Evolutionary conservation across 176 grass and related monocot genomes (phyloP).

Genomic region (Leersia perrieri): DNA sequence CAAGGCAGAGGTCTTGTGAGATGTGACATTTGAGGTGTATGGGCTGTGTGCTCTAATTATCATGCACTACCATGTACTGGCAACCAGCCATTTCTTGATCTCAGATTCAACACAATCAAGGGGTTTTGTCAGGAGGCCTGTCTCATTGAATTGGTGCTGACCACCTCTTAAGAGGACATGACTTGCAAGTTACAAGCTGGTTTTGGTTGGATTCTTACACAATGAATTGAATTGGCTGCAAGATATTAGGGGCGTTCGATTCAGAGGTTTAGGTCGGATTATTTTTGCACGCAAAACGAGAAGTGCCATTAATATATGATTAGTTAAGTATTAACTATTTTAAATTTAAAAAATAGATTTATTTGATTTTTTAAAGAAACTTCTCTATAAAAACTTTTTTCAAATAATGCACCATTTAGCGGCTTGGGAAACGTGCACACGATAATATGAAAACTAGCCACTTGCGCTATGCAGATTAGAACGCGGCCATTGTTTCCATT

Average conservation of each 20-base stretch:
- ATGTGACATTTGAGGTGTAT: slow-evolving; percentile 44
- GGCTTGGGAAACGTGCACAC: no score
- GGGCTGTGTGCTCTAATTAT: slow-evolving; percentile 49
- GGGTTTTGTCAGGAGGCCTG: slow-evolving; percentile 36
- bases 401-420: no score
- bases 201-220: slow-evolving; percentile 39
- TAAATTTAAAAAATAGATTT: no score
- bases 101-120: slow-evolving; percentile 62
- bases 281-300: no score
- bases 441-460: no score
- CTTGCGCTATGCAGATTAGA: no score
- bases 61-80: slow-evolving; percentile 33
- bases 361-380: no score
- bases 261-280: no score
- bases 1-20: slow-evolving; percentile 26
- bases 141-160: slow-evolving; percentile 38
- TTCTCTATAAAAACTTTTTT: no score
- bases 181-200: slow-evolving; percentile 41
- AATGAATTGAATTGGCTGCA: slow-evolving; percentile 32
- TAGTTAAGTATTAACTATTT: no score
- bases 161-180: slow-evolving; percentile 28
- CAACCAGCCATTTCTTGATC: slow-evolving; percentile 34
- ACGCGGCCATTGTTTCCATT: slow-evolving; percentile 46
- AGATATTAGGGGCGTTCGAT: no score
- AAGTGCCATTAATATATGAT: no score